These are phyloP conservation scores for Pecoramyces ruminantium DNA, from an alignment of 192 early-diverging fungal genomes.

Conservation along the genomic window DNA sequence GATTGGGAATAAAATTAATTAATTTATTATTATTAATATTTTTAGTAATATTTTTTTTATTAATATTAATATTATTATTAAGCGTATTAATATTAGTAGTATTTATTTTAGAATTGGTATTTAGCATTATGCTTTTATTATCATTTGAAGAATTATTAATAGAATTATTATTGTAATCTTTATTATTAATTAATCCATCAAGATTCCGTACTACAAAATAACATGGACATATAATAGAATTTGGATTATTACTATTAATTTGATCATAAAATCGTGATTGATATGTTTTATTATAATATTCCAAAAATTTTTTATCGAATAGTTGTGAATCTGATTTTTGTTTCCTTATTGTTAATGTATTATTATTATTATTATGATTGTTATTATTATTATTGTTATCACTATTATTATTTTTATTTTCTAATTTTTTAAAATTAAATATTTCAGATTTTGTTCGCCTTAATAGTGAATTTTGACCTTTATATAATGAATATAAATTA, in stretches of 20 bases:
- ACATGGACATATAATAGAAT: background rate
- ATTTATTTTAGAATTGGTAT: too few species aligned
- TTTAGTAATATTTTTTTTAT: too few species aligned
- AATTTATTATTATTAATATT: too few species aligned
- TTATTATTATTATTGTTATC: too few species aligned
- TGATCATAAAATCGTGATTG: background rate
- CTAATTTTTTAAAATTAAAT: background rate
- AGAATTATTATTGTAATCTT: background rate
- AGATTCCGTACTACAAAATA: background rate
- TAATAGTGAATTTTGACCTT: background rate
- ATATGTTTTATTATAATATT: background rate
- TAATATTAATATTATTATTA: too few species aligned
- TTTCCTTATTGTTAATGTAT: background rate
- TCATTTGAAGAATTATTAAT: background rate
- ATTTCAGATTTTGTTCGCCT: background rate
- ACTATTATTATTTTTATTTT: background rate
- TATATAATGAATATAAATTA: background rate
- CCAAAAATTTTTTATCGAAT: background rate
- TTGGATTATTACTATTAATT: background rate
- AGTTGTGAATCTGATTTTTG: background rate
- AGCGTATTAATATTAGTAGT: too few species aligned
- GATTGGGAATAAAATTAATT: too few species aligned
- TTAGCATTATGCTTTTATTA: too few species aligned
- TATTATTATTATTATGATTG: too few species aligned
- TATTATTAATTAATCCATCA: background rate